Percentiles rank a stretch among this genome's conserved stretches.
Conservation (phyloP, 2,329 filamentous ascomycete genomes). For the Emericellopsis atlantica region DNA sequence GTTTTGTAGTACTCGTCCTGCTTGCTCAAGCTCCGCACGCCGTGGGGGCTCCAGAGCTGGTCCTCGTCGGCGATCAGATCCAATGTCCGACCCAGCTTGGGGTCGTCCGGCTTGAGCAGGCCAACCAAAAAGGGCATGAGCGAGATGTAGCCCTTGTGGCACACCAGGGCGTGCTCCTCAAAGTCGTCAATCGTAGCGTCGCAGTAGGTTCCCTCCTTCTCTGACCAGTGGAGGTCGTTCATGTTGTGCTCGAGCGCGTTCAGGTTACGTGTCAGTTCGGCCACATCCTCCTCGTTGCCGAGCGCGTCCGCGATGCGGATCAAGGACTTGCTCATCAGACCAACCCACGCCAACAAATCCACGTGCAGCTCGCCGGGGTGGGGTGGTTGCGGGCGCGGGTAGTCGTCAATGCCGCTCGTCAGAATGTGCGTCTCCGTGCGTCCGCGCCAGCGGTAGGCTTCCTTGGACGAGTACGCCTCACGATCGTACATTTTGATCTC, state of each 20-base stretch:
- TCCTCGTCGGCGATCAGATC: conserved; percentile 69
- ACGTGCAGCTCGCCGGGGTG: conserved; percentile 93
- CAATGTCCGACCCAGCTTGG: conserved; percentile 61
- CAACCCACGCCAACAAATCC: conserved; percentile 92
- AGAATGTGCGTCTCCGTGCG: conserved; percentile 77
- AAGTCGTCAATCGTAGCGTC: conserved; percentile 93
- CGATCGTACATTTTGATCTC: conserved; percentile 88
- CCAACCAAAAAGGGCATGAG: conserved; percentile 87
- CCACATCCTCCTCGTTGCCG: conserved; percentile 63
- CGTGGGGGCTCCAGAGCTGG: conserved; percentile 80
- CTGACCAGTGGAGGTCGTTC: conserved; percentile 86
- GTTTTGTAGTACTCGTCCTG: conserved; percentile 75
- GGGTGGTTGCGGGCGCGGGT: conserved; percentile 83
- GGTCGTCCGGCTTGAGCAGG: conserved; percentile 59
- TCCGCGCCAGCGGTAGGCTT: conserved; percentile 91
- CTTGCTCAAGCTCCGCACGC: conserved; percentile 82
- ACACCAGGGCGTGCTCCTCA: conserved; percentile 80
- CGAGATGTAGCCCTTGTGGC: conserved; percentile 93
- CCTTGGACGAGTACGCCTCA: conserved; percentile 74
- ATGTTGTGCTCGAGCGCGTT: conserved; percentile 75
- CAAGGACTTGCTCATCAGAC: conserved; percentile 86
- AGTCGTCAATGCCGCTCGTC: conserved; percentile 91
- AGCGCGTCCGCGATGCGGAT: conserved; percentile 66
- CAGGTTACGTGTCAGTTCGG: conserved; percentile 58
- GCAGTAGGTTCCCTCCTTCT: conserved; percentile 71